Base-by-base conservation (phyloP, 257 asterid species). In the Solanum peruvianum region DNA sequence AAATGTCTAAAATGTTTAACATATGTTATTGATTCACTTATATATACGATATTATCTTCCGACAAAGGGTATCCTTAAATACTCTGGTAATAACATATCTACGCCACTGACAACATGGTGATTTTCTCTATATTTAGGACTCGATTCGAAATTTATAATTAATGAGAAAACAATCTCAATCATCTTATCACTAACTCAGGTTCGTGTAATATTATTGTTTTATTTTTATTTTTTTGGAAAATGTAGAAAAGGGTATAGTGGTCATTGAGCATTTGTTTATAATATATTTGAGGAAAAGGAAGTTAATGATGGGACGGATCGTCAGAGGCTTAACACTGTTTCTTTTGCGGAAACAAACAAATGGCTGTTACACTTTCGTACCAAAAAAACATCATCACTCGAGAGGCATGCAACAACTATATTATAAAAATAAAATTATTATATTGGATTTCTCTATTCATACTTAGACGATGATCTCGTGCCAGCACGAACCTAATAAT, bases 311-410 rank as follows among this genome's bases (percentile, higher is more conserved):
- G 44, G 44, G 44, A 71, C 13, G 86, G 41, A 67, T 21, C 4
- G 41, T 20, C 56, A n/a, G 23, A 21, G 83, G 71, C 81, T 85
- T 60, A 87, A 73, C n/a, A 89, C 86, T 88, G 92, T 88, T 90
- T 83, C 89, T 72, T 15, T 21, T 33, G 44, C 56, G 87, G 91
- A 89, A 88, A 88, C 92, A 91, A 87, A 80, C 92, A 11, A 60
- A 58, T 58, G 25, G 66, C 5, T 58, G 9, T 58, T 21, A 20
- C 66, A 27, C 6, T 58, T 20, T 58, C 25, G 66, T 58, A 58
- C 66, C 25, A 20, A 20, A 20, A 56, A 11, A 11, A 20, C 4
- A 56, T 58, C 66, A 3, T 58, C 66, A 58, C 66, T 20, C 27
- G 25, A 11, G 66, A 58, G 66, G 3, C 44, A 41, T 41, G 44